Base-by-base conservation (phyloP, 2,329 filamentous ascomycete genomes). In the Pseudogymnoascus sp. region DNA sequence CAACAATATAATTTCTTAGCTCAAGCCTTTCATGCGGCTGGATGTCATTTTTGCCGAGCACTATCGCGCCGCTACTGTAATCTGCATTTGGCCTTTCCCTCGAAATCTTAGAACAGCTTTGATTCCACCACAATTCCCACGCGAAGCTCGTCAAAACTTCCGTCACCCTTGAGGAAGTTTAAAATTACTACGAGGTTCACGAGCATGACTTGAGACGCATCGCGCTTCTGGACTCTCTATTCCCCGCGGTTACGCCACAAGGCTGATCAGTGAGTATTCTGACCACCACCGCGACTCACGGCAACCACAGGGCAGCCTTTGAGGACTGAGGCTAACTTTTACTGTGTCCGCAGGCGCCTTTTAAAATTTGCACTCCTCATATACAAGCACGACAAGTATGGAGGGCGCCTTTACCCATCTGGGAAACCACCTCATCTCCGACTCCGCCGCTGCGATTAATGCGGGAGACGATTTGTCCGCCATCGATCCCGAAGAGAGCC, bases 401-500 rank as follows among this genome's bases (percentile, higher is more conserved):
- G 90, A 94, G 79, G 89, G 88, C 73, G 89, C 90, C 68, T 96
- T 95, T 73, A 93, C 88, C 65, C 88, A 94, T 76, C 84, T 93
- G 71, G 89, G 88, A 70, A 96, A 94, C 77, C 88, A 92, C 76
- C 79, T 92, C 68, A 86, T 94, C 71, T 91, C 89, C 70, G 89
- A 92, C 76, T 91, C 88, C 59, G 89, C 87, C 60, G 86, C 88
- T 63, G 90, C 88, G 64, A 96, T 97, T 75, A 96, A 95, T 71
- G 91, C 91, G 66, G 88, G 84, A 69, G 91, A 95, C 76, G 85
- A 85, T 64, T 75, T 88, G 33, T 88, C 86, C 39, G 82, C 83
- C 38, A 80, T 88, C 70, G 88, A 91, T 67, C 80, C 85, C 35
- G 91, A 96, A 70, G 91, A 96, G 75, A 89, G 83, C 76, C 81